Evolutionary conservation across 768 basidiomycete genomes (phyloP), one percentile per base, ranked within the genome.

Genomic region (Trametes punicea): DNA sequence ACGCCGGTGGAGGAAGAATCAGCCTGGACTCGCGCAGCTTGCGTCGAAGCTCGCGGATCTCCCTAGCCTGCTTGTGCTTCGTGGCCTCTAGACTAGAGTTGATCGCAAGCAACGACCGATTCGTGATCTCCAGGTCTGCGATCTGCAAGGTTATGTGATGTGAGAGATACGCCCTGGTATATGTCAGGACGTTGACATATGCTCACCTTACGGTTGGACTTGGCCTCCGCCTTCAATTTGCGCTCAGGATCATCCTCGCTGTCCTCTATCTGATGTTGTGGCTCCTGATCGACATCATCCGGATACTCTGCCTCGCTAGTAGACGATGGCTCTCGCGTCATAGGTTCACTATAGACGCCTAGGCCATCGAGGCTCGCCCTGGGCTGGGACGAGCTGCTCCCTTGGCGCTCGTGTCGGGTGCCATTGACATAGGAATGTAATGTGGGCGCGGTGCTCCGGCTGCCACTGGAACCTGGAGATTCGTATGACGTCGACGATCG

Each of bases 91-190:
- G 77, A 16, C 87, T 81, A 2, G 86, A 75, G 65, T 95, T 96
- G 72, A 96, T 93, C 2, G 84, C 82, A 42, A 95, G 77, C 16
- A 96, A 78, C 1, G 93, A 96, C 30, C 82, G 79, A 69, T 93
- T 95, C 6, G 90, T 87, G 65, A 96, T 96, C 71, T 95, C 90
- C 10, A 96, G 77, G 73, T 96, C 93, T 11, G 88, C 90, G 55
- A 96, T 95, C 93, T 96, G 57, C 15, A 23, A 18, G 9, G 6
- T 13, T 23, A 11, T 2, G 23, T 23, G 21, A n/a, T 11, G 18
- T 2, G 15, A n/a, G 45, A 25, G 11, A 34, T 25, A 26, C 15
- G 27, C 2, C 15, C 45, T 33, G 16, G 34, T 46, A 25, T 46
- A 54, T 16, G 60, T 36, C 27, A 27, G 5, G 4, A 11, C 20